Evolutionary conservation across 176 grass and related monocot species (phyloP).

Genomic region (Alloteropsis semialata): DNA sequence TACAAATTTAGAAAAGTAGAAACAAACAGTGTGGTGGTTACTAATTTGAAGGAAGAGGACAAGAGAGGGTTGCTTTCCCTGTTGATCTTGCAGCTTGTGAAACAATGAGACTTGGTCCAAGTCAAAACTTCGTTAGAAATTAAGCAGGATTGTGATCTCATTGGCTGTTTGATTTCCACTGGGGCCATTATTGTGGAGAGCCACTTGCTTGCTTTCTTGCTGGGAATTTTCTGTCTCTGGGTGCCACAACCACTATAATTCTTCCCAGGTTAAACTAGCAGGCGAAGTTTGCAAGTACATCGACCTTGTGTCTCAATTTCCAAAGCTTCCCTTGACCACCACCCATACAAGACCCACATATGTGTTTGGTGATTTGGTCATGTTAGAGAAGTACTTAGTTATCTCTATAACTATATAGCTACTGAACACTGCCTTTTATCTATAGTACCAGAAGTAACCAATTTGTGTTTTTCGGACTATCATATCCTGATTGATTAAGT

Average conservation of each 20-base stretch:
- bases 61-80: neutral
- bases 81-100: conserved; percentile 16
- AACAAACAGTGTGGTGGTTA: neutral
- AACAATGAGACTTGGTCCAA: conserved; percentile 7
- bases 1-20: neutral
- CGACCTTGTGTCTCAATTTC: neutral
- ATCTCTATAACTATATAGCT: neutral
- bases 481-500: neutral
- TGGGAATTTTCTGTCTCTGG: neutral
- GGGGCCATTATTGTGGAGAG: neutral
- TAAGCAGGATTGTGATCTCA: conserved; percentile 4
- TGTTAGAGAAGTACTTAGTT: neutral
- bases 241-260: neutral
- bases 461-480: neutral
- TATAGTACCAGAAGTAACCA: neutral
- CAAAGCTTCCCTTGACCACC: neutral
- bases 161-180: neutral
- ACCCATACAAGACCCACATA: neutral
- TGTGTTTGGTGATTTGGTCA: neutral
- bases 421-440: neutral
- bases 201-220: neutral
- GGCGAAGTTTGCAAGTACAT: neutral
- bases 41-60: neutral
- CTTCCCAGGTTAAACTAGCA: neutral
- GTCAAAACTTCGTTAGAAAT: conserved; percentile 11